Percentiles rank a stretch among this genome's conserved stretches.
Conservation (phyloP, 495 filamentous ascomycete species). For the Tetracladium marchalianum region DNA sequence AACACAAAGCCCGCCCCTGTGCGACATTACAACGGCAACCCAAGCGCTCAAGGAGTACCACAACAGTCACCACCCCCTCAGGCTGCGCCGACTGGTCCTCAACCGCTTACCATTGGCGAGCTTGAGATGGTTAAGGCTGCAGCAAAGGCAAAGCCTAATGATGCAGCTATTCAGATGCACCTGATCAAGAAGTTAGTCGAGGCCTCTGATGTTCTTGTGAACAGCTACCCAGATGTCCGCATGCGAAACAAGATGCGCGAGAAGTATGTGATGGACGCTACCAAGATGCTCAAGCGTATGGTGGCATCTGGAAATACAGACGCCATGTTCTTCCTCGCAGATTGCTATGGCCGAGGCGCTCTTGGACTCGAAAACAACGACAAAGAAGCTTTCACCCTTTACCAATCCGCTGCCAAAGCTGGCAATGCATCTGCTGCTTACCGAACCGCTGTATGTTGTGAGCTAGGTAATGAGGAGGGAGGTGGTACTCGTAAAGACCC, state of each 20-base stretch:
- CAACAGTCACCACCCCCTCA: slow-evolving; percentile 23
- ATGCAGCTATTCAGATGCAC: slow-evolving; percentile 57
- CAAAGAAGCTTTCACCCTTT: slow-evolving; percentile 84
- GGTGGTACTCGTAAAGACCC: slow-evolving; percentile 87
- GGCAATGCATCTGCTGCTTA: slow-evolving; percentile 84
- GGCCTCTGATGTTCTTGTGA: slow-evolving; percentile 66
- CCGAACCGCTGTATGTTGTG: slow-evolving; percentile 92
- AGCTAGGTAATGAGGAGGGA: slow-evolving; percentile 88
- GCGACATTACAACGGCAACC: slow-evolving; percentile 53
- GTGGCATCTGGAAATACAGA: slow-evolving; percentile 55
- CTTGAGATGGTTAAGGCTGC: slow-evolving; percentile 60
- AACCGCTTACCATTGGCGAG: slow-evolving; percentile 67
- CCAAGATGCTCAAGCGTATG: slow-evolving; percentile 86
- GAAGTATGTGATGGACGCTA: slow-evolving; percentile 72
- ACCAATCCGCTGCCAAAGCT: slow-evolving; percentile 85
- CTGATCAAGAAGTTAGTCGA: slow-evolving; percentile 83
- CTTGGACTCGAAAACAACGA: slow-evolving; percentile 65
- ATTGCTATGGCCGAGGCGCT: slow-evolving; percentile 71
- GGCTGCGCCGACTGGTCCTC: slow-evolving; percentile 20
- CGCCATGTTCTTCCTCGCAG: slow-evolving; percentile 90
- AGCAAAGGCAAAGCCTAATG: slow-evolving; percentile 58
- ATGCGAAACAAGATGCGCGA: slow-evolving; percentile 68
- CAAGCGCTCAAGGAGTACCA: slow-evolving; percentile 23
- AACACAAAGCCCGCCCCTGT: slow-evolving; percentile 50
- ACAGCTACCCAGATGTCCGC: slow-evolving; percentile 63